Evolutionary conservation across 2,329 filamentous ascomycete genomes (phyloP).

Genomic region (Trichoderma asperellum): DNA sequence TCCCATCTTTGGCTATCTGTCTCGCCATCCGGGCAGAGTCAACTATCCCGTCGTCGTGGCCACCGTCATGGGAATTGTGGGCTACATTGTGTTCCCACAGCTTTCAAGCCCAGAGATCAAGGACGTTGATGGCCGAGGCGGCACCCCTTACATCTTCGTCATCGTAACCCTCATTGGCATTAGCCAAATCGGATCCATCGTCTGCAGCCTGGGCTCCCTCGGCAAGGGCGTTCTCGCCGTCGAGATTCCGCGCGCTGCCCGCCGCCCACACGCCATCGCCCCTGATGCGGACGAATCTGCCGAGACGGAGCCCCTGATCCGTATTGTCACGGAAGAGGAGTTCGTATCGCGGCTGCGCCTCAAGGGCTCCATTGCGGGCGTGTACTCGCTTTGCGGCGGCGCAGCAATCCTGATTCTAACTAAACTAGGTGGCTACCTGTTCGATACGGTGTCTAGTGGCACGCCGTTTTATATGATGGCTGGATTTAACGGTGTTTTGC

Average conservation of each 20-base stretch:
- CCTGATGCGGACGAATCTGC: conserved; percentile 47
- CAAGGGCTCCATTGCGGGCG: conserved; percentile 92
- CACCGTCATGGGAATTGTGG: conserved; percentile 72
- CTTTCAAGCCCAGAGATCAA: conserved; percentile 76
- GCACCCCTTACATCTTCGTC: conserved; percentile 70
- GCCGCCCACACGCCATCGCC: conserved; percentile 37
- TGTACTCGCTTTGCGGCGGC: conserved; percentile 90
- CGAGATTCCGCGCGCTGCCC: conserved; percentile 43
- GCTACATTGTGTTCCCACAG: conserved; percentile 77
- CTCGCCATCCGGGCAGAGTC: conserved; percentile 66
- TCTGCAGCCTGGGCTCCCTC: conserved; percentile 89
- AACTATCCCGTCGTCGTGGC: conserved; percentile 77
- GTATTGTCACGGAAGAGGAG: conserved; percentile 38
- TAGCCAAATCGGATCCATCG: conserved; percentile 94
- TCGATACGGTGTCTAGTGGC: conserved; percentile 73
- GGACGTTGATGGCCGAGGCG: conserved; percentile 65
- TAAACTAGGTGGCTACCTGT: conserved; percentile 85
- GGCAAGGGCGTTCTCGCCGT: conserved; percentile 74
- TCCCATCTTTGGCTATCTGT: conserved; percentile 83
- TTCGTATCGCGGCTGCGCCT: conserved; percentile 60
- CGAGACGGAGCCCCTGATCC: conserved; percentile 49
- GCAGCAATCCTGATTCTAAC: conserved; percentile 88
- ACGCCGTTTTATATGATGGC: conserved; percentile 97
- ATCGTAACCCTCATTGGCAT: conserved; percentile 82
- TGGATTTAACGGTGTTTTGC: conserved; percentile 75